Base-by-base conservation (phyloP, 1,284 basidiomycete species). In the Mycena citricolor region DNA sequence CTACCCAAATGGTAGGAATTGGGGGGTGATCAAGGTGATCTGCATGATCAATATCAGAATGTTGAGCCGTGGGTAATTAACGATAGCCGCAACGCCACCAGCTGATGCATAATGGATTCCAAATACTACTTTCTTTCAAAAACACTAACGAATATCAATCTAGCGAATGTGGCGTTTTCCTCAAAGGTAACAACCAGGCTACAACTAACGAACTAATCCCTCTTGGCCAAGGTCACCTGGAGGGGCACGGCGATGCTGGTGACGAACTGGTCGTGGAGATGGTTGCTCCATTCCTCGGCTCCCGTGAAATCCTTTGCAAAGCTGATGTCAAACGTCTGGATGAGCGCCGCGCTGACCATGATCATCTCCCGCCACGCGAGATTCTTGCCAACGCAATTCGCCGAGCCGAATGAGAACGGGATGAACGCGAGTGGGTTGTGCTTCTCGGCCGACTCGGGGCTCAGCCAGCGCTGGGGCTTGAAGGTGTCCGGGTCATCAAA, bases 381-480 rank as follows among this genome's bases (percentile, higher is more conserved):
- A 14, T 47, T 32, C 19, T 39, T 47, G 8, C 43, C 51, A 11
- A 47, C 47, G 35, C 51, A 52, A 22, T 52, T 49, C 16, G 32
- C 47, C 22, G 45, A 40, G 13, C 50, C 50, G 8, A 19, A 40
- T 5, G 41, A 44, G 26, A 52, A 52, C 2, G 46, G 39, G 11
- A 52, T 32, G 26, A 45, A 49, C 3, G 51, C 42, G 14, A 23
- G 14, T 64, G 61, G 6, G 63, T 55, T 32, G 48, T 40, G 26
- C 55, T 37, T 43, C 60, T 55, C 39, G 61, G n/a, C n/a, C 24
- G 39, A 22, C 10, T 25, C 35, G 8, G n/a, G 1, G 16, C 39
- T 37, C 4, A 73, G 61, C 70, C 70, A 74, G 29, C 70, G 62
- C 24, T 73, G 68, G 10, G 70, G 70, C 54, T 65, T 61, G 53